A percentile compares a stretch with the other conserved stretches of the same genome.
phyloP scores from a whole-genome alignment of 441 rosid genomes.

The Geranium incanum region DNA sequence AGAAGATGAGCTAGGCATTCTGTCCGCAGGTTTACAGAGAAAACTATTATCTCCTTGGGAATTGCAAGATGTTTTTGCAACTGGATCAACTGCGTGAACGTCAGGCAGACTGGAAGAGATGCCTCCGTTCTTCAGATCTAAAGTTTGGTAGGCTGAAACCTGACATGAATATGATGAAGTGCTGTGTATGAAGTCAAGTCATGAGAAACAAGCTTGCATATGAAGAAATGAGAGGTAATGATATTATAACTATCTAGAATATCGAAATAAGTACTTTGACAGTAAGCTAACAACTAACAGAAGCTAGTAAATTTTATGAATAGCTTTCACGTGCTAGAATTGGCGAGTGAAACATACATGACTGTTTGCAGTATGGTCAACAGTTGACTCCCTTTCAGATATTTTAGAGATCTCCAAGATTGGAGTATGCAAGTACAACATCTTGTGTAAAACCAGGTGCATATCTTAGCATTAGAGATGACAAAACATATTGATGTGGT shows the following conservation, averaged over 20 bases:
- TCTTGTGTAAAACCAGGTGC: neutral
- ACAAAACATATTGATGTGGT: neutral
- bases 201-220: slow-evolving; percentile 4
- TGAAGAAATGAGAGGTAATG: slow-evolving; percentile 6
- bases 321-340: slow-evolving; percentile 1
- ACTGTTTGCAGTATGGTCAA: neutral
- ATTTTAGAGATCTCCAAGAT: neutral
- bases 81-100: slow-evolving; percentile 37
- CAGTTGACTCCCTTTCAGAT: neutral
- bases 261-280: neutral
- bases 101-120: slow-evolving; percentile 29
- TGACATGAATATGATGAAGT: slow-evolving; percentile 19
- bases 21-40: slow-evolving; percentile 30
- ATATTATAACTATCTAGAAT: neutral
- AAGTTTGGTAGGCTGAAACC: slow-evolving; percentile 32
- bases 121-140: slow-evolving; percentile 37
- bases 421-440: neutral
- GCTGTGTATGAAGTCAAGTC: slow-evolving; percentile 1
- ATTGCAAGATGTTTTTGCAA: slow-evolving; percentile 31
- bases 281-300: neutral
- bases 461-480: neutral
- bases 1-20: slow-evolving; percentile 30
- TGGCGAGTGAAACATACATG: neutral
- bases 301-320: neutral
- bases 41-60: slow-evolving; percentile 32